Base-by-base conservation (phyloP, 75 land plant species). In the Ceratopteris richardii region DNA sequence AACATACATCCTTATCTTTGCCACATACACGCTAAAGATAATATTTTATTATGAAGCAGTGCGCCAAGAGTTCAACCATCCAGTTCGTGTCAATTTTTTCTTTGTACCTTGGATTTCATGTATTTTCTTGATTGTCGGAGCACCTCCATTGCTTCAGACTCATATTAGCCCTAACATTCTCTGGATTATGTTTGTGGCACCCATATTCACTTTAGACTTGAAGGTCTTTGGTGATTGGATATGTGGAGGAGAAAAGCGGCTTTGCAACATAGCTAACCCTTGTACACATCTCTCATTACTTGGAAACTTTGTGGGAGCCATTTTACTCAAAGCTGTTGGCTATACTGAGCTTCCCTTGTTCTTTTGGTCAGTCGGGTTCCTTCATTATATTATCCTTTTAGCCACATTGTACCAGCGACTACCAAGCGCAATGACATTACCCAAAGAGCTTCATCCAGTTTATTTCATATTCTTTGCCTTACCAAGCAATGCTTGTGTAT, bases 41-140 rank as follows among this genome's bases (percentile, higher is more conserved):
- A 74, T 82, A 22, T 59, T 81, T 44, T 88, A 76, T 81, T 85
- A 82, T 56, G 94, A 88, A 67, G 94, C 86, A 0, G 89, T 88
- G 47, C 71, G 86, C n/a, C 82, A 89, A 1, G 94, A 88, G 65
- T 88, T 76, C 55, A 69, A 74, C 57, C 94, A 85, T 50, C 94
- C 94, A 0, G 61, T 88, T 17, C 77, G 94, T n/a, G 74, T 85
- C 61, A 88, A 88, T 74, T 85, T 81, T 77, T 85, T 88, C 94
- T 88, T 88, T 43, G 82, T 89, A 27, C 94, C 94, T 19, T 85
- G 82, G 79, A 79, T 88, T 26, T 67, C 80, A 40, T 62, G 79
- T 19, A 63, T 88, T 52, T 82, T 88, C 61, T 60, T 84, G n/a
- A 66, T 56, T 1, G 44, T 85, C 11, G 83, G 94, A 9, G 51